Percentiles rank a stretch among this genome's conserved stretches.
phyloP scores from a whole-genome alignment of 2,329 filamentous ascomycete species.

The Colletotrichum filicis region DNA sequence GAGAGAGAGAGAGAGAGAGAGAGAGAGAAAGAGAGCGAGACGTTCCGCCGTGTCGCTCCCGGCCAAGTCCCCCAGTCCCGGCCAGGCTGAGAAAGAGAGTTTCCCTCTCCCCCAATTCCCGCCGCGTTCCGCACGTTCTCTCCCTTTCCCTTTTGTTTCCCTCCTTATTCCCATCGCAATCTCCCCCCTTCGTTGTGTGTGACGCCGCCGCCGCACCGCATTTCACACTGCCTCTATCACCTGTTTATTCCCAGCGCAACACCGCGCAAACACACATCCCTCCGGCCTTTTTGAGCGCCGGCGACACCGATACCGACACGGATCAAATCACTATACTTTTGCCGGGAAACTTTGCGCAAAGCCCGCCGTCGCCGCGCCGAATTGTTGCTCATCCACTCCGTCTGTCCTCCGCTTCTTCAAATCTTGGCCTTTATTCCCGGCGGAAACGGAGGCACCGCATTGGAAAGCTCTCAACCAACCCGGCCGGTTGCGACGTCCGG shows the following conservation, averaged over 20 bases:
- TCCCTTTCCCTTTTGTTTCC: not conserved
- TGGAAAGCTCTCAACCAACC: not conserved
- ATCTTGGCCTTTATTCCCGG: constrained; percentile 21
- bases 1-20: too few species aligned
- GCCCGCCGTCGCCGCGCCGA: too few species aligned
- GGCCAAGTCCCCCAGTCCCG: too few species aligned
- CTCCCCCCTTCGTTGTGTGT: not conserved
- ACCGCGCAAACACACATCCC: not conserved
- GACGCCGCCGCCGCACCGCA: not conserved
- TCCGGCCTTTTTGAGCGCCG: constrained; percentile 2
- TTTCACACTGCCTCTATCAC: constrained; percentile 20
- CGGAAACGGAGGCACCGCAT: not conserved
- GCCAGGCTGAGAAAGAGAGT: not conserved
- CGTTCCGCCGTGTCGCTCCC: too few species aligned
- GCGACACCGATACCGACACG: not conserved
- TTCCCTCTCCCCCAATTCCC: not conserved
- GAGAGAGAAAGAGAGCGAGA: not conserved
- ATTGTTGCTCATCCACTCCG: not conserved
- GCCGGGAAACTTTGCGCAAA: not conserved
- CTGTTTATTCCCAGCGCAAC: constrained; percentile 37
- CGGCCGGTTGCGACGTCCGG: not conserved
- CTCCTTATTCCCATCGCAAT: constrained; percentile 29
- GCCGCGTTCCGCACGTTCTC: not conserved
- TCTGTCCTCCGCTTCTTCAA: not conserved
- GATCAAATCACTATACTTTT: not conserved